Evolutionary conservation across 1,139 yeast species (phyloP).

Genomic region (Blastobotrys buckinghamii): DNA sequence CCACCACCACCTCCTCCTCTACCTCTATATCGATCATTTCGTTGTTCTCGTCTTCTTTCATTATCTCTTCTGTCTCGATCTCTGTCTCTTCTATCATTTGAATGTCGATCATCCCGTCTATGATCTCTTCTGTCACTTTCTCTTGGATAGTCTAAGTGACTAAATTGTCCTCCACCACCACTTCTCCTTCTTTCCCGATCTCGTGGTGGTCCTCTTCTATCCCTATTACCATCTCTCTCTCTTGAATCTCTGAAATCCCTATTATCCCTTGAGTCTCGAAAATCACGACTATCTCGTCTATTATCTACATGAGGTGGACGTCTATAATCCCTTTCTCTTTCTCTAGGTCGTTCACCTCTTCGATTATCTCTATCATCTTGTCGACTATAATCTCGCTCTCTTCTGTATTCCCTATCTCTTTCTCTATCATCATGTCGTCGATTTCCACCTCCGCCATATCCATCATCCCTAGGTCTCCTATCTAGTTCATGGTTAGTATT

Average conservation of each 20-base stretch:
- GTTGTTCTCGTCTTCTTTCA: slow-evolving; percentile 12
- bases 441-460: no score
- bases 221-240: no score
- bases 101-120: slow-evolving; percentile 10
- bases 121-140: not conserved
- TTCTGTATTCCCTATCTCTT: not conserved
- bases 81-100: slow-evolving; percentile 13
- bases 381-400: not conserved
- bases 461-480: no score
- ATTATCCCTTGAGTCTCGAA: slow-evolving; percentile 13
- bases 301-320: not conserved
- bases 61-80: slow-evolving; percentile 13
- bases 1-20: slow-evolving; percentile 15
- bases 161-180: no score
- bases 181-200: not conserved
- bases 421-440: no score
- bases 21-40: slow-evolving; percentile 8
- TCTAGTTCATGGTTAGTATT: not conserved
- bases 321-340: not conserved
- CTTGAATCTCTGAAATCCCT: slow-evolving; percentile 9
- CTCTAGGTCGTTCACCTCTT: not conserved
- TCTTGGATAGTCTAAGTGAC: not conserved
- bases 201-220: slow-evolving; percentile 7
- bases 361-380: not conserved
- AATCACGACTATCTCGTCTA: slow-evolving; percentile 10